Percentiles rank a stretch among this genome's conserved stretches.
These are phyloP conservation scores for Huntiella moniliformis DNA, from an alignment of 2,329 filamentous ascomycete species.

Conservation along the genomic window DNA sequence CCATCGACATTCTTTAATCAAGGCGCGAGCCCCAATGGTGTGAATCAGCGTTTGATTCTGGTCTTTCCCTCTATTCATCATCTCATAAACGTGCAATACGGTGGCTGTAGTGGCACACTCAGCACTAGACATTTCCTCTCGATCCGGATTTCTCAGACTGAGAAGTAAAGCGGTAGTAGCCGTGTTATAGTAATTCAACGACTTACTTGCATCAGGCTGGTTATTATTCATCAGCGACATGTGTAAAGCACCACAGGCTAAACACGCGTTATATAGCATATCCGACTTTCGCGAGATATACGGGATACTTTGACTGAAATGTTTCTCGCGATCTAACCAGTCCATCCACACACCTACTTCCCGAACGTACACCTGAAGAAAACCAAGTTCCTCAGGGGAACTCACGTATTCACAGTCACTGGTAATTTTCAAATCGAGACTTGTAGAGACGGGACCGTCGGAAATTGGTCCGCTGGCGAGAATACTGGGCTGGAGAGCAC, in stretches of 20 bases:
- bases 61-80: constrained; percentile 48
- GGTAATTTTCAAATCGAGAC: constrained; percentile 19
- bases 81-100: constrained; percentile 79
- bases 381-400: constrained; percentile 60
- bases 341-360: constrained; percentile 93
- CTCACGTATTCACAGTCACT: constrained; percentile 44
- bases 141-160: constrained; percentile 64
- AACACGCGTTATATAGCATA: constrained; percentile 73
- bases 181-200: constrained; percentile 38
- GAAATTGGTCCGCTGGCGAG: constrained; percentile 12
- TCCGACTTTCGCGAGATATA: constrained; percentile 65
- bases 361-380: constrained; percentile 83
- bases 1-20: constrained; percentile 85
- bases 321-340: constrained; percentile 65
- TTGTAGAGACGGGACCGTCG: constrained; percentile 21
- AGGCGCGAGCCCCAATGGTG: constrained; percentile 62
- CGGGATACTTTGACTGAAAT: constrained; percentile 72
- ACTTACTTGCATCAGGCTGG: constrained; percentile 26
- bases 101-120: constrained; percentile 78
- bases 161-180: constrained; percentile 62
- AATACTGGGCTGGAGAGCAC: constrained; percentile 12
- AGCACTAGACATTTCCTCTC: constrained; percentile 41
- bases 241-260: constrained; percentile 77
- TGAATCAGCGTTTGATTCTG: constrained; percentile 72
- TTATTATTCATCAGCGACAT: constrained; percentile 47